Evolutionary conservation across 2,329 filamentous ascomycete species (phyloP).

Genomic region (Fusarium algeriense): DNA sequence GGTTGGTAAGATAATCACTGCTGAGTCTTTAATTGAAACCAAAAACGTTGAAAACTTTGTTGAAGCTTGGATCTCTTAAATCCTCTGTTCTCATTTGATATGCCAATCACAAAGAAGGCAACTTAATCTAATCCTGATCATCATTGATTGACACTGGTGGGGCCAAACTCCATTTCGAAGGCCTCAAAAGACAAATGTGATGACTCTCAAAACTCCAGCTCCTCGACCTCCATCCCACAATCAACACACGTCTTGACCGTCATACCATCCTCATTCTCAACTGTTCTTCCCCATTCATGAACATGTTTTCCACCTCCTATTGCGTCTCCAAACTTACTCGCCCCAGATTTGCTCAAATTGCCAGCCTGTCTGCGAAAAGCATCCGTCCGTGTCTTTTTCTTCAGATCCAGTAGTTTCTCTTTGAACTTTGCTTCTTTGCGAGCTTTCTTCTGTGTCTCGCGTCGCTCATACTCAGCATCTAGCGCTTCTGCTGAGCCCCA

Average conservation of each 20-base stretch:
- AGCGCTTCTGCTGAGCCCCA: constrained; percentile 90
- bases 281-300: constrained; percentile 84
- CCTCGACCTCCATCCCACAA: constrained; percentile 84
- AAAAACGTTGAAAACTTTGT: not conserved
- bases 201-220: constrained; percentile 69
- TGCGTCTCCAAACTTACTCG: constrained; percentile 79
- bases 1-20: not conserved
- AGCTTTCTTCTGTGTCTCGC: constrained; percentile 83
- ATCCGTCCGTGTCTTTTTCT: constrained; percentile 92
- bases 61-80: not conserved
- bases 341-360: constrained; percentile 65
- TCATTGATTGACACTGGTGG: not conserved
- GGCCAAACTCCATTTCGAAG: not conserved
- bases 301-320: constrained; percentile 80
- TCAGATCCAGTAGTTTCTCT: constrained; percentile 87
- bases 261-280: constrained; percentile 78
- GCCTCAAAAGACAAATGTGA: not conserved
- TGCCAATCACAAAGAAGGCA: not conserved
- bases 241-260: constrained; percentile 83
- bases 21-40: not conserved
- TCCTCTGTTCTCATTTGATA: not conserved
- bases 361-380: constrained; percentile 81
- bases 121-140: not conserved
- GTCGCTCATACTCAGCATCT: constrained; percentile 87
- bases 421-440: constrained; percentile 94